Conservation (phyloP, 352 stramenopile genomes). For the Phytophthora cryptogea region DNA sequence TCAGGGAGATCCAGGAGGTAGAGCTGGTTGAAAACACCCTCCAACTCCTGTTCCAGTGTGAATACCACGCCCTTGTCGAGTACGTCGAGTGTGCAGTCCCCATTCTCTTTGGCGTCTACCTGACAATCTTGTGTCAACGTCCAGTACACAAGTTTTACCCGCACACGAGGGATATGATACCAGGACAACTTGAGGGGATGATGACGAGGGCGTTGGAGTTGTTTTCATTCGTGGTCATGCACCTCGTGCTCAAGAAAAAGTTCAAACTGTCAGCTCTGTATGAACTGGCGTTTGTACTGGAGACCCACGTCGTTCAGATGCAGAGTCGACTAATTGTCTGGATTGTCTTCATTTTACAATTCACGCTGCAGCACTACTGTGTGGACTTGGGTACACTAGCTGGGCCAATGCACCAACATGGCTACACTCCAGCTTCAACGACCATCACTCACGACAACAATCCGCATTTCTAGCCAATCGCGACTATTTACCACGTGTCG, state of each 20-base stretch:
- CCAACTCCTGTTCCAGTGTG: constrained; percentile 30
- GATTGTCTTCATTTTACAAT: constrained; percentile 28
- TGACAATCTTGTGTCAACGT: constrained; percentile 20
- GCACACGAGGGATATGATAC: constrained; percentile 20
- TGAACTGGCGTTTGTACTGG: constrained; percentile 31
- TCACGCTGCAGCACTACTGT: constrained; percentile 25
- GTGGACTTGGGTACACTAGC: constrained; percentile 21
- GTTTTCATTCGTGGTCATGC: constrained; percentile 21
- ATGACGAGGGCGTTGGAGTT: constrained; percentile 13
- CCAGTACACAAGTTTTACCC: constrained; percentile 23
- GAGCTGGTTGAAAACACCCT: constrained; percentile 20
- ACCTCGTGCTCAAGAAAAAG: constrained; percentile 13
- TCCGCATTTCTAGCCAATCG: constrained; percentile 6
- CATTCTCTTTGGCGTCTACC: constrained; percentile 24
- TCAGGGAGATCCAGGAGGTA: neutral
- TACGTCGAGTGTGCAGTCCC: constrained; percentile 36
- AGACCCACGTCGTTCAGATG: constrained; percentile 25
- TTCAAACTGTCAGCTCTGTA: constrained; percentile 29
- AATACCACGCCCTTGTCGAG: constrained; percentile 29
- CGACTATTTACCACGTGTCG: neutral
- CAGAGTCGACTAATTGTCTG: constrained; percentile 30
- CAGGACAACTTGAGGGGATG: constrained; percentile 13
- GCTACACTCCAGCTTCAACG: constrained; percentile 17
- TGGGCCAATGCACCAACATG: constrained; percentile 4
- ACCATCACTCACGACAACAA: constrained; percentile 19